Base-by-base conservation (phyloP, 495 filamentous ascomycete genomes). In the Penicillium samsonianum region DNA sequence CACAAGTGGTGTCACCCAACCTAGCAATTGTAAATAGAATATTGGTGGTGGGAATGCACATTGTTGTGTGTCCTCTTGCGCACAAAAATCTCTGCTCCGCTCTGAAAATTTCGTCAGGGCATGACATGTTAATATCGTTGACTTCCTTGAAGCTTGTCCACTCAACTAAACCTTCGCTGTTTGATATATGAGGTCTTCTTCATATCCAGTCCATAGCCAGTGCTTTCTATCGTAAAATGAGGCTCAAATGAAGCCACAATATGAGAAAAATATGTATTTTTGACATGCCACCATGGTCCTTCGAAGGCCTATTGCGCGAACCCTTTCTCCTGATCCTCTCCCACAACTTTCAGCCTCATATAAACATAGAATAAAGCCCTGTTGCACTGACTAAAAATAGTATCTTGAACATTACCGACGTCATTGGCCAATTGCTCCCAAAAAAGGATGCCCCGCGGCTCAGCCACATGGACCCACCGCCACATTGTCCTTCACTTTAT, bases 391-490 rank as follows among this genome's bases (percentile, higher is more conserved):
- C 38, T 42, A 42, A 55, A 55, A 55, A 55, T 38, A 55, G 43
- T 33, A 55, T 25, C 48, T 10, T 12, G 14, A 22, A 37, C 1
- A 25, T 38, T 26, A 12, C 20, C 30, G 31, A 55, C 41, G 30
- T 38, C 28, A 55, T 55, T 47, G 52, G 52, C 31, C 31, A 28
- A 47, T 55, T 17, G 11, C 20, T 53, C n/a, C 37, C 40, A 48
- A 28, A 25, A 23, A 40, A 2, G 14, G 16, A 38, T 42, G 31
- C 53, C 53, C 53, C 53, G 53, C 53, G 35, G 45, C 45, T 40
- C 16, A 49, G 28, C 45, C 23, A 10, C 26, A 28, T 14, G 26
- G 50, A 55, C 53, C 53, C 53, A 55, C 53, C 43, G 43, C 52
- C 41, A 54, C 28, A 54, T 43, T 14, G 35, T 44, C 6, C 28